Evolutionary conservation across 305 asterid species (phyloP).

Genomic region (Rubia tinctorum): DNA sequence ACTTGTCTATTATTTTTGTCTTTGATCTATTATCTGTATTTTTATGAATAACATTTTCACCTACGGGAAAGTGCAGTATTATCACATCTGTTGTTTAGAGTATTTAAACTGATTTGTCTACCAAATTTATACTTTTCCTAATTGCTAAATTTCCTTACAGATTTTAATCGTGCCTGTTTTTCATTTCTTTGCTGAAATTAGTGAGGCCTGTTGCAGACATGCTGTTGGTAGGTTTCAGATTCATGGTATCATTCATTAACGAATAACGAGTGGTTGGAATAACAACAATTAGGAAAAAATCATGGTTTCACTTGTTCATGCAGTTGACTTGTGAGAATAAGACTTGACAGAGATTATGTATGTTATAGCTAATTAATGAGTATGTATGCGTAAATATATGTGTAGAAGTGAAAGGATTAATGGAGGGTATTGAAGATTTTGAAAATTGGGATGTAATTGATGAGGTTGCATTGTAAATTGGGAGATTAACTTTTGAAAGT

Average conservation of each 20-base stretch:
- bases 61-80: background rate
- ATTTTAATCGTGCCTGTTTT: background rate
- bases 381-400: too few species aligned
- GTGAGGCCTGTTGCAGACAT: background rate
- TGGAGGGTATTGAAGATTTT: too few species aligned
- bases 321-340: too few species aligned
- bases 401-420: too few species aligned
- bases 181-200: background rate
- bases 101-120: background rate
- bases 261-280: background rate
- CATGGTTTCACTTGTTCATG: background rate
- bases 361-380: too few species aligned
- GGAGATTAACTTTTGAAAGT: too few species aligned
- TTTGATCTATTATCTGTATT: conserved; percentile 9
- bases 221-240: background rate
- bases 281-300: background rate
- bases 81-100: background rate
- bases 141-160: background rate
- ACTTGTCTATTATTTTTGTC: conserved; percentile 4
- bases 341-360: too few species aligned
- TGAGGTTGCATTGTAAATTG: too few species aligned
- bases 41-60: background rate
- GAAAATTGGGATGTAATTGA: too few species aligned
- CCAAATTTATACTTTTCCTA: background rate
- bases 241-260: background rate